Evolutionary conservation across 148 eudicot species (phyloP).

Genomic region (Fallopia convolvulus): DNA sequence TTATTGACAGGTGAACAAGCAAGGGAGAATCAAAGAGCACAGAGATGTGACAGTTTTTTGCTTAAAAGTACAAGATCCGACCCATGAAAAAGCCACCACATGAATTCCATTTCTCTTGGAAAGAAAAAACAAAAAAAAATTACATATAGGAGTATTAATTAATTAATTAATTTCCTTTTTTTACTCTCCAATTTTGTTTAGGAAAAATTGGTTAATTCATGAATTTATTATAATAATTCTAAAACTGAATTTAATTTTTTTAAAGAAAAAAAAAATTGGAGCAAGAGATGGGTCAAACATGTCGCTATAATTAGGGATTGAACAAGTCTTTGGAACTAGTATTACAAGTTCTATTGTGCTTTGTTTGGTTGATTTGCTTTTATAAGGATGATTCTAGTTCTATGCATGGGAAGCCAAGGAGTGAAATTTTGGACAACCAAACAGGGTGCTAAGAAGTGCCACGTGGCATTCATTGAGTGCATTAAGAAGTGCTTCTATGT

Average conservation of each 20-base stretch:
- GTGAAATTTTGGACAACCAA: background rate
- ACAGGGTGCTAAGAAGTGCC: background rate
- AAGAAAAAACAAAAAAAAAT: background rate
- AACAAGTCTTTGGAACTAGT: constrained; percentile 19
- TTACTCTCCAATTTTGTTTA: background rate
- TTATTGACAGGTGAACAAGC: constrained; percentile 28
- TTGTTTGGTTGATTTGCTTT: background rate
- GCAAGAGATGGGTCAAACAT: background rate
- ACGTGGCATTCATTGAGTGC: background rate
- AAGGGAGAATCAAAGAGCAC: constrained; percentile 27
- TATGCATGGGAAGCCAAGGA: background rate
- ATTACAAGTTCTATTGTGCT: background rate
- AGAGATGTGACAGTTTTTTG: constrained; percentile 44
- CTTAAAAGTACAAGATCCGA: constrained; percentile 38
- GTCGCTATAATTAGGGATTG: constrained; percentile 18
- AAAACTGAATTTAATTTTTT: background rate
- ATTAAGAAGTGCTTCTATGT: background rate
- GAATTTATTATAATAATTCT: background rate
- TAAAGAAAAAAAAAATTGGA: background rate
- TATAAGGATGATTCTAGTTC: background rate
- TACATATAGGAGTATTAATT: no score
- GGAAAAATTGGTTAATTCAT: background rate
- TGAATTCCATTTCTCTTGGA: constrained; percentile 27
- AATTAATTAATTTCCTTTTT: background rate
- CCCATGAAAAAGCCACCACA: constrained; percentile 36